Base-by-base conservation (phyloP, 345 rosid genomes). In the Pelargonium nanum region DNA sequence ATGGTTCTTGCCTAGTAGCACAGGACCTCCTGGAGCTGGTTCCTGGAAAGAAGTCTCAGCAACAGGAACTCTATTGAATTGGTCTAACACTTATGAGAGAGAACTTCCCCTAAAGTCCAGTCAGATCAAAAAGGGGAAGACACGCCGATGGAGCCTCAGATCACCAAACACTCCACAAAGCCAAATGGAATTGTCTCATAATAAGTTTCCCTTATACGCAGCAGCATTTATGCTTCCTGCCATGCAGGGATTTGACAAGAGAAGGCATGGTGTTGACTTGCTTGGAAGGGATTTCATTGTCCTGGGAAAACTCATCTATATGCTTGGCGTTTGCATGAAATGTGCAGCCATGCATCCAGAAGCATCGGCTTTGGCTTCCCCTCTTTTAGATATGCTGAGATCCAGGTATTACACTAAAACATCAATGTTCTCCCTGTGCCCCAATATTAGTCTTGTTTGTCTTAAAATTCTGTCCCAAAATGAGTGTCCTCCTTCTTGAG, bases 201-300 rank as follows among this genome's bases (percentile, higher is more conserved):
- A 93, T 61, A 87, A 72, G 58, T 93, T 93, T 65, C 99, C 94
- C 58, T 48, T 83, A 45, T 89, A 85, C 60, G 94, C 94, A 23
- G 97, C 94, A 26, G 90, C 99, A 16, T 89, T 89, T 80, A 89
- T 93, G 97, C 97, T 93, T 73, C 99, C 99, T 72, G 89, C 85
- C 63, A 93, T 93, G 99, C 81, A 81, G 80, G 91, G 85, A 57
- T 89, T 85, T 69, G 99, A 93, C 77, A 87, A 79, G 85, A 87
- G 75, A 74, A 75, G 86, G 58, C 99, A 89, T 25, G 99, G 99
- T n/a, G 88, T 89, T 74, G 99, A 93, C 80, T 87, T 93, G 74
- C 96, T 93, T 13, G 94, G 86, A 25, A 77, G 86, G 75, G 99
- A 93, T 74, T 89, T 83, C 74, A 63, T 93, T 55, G 99, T 93